Evolutionary conservation across 2,329 filamentous ascomycete genomes (phyloP).

Genomic region (Macrophomina pseudophaseolina): DNA sequence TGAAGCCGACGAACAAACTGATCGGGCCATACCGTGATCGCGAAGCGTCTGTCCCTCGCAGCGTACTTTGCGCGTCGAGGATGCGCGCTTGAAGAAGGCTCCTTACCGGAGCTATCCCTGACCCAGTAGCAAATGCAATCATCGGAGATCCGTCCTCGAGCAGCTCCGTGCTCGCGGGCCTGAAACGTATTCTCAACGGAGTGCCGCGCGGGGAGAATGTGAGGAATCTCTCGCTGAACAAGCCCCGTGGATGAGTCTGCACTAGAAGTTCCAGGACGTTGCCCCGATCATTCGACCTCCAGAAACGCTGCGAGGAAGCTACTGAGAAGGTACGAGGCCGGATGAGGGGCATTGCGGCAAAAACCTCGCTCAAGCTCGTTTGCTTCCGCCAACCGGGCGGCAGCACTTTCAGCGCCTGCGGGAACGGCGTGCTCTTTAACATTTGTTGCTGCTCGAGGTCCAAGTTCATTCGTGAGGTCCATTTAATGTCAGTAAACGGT

Average conservation of each 20-base stretch:
- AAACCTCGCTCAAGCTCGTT: background rate
- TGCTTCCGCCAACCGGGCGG: background rate
- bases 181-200: slow-evolving; percentile 28
- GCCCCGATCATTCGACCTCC: background rate
- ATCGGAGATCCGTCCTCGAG: slow-evolving; percentile 25
- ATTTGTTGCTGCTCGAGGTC: background rate
- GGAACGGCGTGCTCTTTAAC: background rate
- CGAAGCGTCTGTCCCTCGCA: background rate
- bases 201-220: slow-evolving; percentile 22
- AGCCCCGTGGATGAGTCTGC: background rate
- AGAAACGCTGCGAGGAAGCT: slow-evolving; percentile 1
- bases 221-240: background rate
- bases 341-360: background rate
- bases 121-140: slow-evolving; percentile 32
- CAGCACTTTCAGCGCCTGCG: background rate
- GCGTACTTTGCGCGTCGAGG: slow-evolving; percentile 5
- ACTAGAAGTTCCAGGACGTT: slow-evolving; percentile 1
- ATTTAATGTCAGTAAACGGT: background rate
- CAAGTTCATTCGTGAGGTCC: background rate
- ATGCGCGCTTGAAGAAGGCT: slow-evolving; percentile 31
- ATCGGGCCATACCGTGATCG: slow-evolving; percentile 16
- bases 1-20: slow-evolving; percentile 31
- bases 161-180: slow-evolving; percentile 8
- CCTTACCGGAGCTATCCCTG: slow-evolving; percentile 33
- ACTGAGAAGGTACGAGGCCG: background rate